Evolutionary conservation across 106 monocot species (phyloP), one percentile per base, ranked within the genome.

Genomic region (Posidonia australis): DNA sequence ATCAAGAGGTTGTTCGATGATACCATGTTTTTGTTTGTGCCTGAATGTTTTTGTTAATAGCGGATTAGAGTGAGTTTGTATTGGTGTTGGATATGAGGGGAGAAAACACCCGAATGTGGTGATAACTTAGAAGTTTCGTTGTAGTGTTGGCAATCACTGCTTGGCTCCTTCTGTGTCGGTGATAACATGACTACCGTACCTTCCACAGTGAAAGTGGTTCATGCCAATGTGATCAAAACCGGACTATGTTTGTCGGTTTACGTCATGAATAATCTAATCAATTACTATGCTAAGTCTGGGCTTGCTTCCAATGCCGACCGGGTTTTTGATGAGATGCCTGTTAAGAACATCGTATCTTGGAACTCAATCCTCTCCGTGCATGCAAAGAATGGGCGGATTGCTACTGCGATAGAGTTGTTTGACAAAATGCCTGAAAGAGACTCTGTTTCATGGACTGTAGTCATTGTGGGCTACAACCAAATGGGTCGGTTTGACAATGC

Each of bases 251-350:
- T 61, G 23, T 69, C 79, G 49, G 60, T 67, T 27, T 84, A 82
- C 82, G 62, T 84, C 53, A 28, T 78, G 62, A 94, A 89, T 84
- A 90, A 84, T 27, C 73, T 94, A 74, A 76, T 94, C 76, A 89
- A 73, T 55, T 71, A 80, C 60, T 89, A 90, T 64, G 65, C 77
- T 17, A 84, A 80, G 48, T 17, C 60, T 19, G 51, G 65, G 0
- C 47, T 68, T 9, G 67, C 62, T n/a, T 49, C 49, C 13, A 72
- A 86, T n/a, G 94, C 90, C 20, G 42, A 25, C 20, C 64, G 52
- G 16, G 48, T 96, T 42, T 96, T 96, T 60, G 76, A 82, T 25
- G 86, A 82, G 60, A 88, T 88, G 83, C 84, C 82, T 20, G 13
- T 46, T 0, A 79, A 27, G 67, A 84, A 86, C 64, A 63, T 82